phyloP scores from a whole-genome alignment of 2,329 filamentous ascomycete genomes.

The Fragosphaeria purpurea region DNA sequence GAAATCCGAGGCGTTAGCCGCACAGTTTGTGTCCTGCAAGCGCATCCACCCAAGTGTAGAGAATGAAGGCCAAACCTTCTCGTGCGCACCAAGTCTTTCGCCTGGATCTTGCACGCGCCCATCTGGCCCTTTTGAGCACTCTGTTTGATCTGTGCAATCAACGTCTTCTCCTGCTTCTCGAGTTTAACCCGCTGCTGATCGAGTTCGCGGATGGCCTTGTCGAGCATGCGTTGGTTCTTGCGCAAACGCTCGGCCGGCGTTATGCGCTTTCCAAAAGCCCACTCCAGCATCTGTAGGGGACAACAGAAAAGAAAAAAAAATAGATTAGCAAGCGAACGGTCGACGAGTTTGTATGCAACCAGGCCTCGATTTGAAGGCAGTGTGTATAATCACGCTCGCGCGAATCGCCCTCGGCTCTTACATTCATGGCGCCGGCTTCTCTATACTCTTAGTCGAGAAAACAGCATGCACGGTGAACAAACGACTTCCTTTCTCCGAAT shows the following conservation, averaged over 20 bases:
- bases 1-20: too few species aligned
- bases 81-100: slow-evolving; percentile 90
- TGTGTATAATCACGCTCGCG: too few species aligned
- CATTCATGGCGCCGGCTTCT: slow-evolving; percentile 8
- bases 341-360: too few species aligned
- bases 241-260: slow-evolving; percentile 86
- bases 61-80: slow-evolving; percentile 44
- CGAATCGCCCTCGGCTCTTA: background rate
- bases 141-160: slow-evolving; percentile 93
- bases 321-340: too few species aligned
- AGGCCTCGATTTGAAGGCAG: too few species aligned
- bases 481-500: too few species aligned
- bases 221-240: slow-evolving; percentile 91
- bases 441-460: background rate
- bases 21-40: too few species aligned
- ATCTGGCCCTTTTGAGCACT: slow-evolving; percentile 97
- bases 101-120: slow-evolving; percentile 97
- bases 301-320: too few species aligned
- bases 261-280: slow-evolving; percentile 98
- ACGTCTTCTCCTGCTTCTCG: slow-evolving; percentile 97
- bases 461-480: too few species aligned
- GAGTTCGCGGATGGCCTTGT: slow-evolving; percentile 93
- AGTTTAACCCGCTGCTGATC: slow-evolving; percentile 92
- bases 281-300: slow-evolving; percentile 85
- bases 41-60: too few species aligned